phyloP scores from a whole-genome alignment of 345 rosid species.

The Laguncularia racemosa region DNA sequence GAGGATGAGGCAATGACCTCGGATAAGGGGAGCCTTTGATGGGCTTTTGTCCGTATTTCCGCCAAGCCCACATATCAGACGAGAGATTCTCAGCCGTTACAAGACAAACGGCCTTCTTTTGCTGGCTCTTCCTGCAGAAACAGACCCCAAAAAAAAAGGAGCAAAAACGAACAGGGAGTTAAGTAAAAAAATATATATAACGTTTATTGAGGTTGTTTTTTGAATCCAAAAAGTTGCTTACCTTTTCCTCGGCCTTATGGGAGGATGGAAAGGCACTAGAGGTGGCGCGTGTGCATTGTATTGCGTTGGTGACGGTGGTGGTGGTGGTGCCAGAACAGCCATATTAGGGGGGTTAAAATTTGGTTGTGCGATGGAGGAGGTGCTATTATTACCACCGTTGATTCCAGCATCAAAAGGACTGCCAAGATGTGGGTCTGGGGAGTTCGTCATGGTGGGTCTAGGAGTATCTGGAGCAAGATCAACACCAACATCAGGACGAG shows the following conservation, averaged over 20 bases:
- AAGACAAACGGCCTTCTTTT: constrained; percentile 59
- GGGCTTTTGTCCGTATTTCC: constrained; percentile 95
- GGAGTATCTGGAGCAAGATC: constrained; percentile 2
- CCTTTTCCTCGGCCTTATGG: too few relatives aligned
- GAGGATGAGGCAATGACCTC: constrained; percentile 29
- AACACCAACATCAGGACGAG: background rate
- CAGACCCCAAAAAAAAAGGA: background rate
- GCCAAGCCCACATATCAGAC: constrained; percentile 91
- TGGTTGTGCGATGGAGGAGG: too few relatives aligned
- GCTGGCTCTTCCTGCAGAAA: constrained; percentile 51
- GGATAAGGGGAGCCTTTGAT: constrained; percentile 94
- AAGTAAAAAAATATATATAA: background rate
- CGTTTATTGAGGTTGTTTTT: constrained; percentile 28
- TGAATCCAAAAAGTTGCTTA: too few relatives aligned
- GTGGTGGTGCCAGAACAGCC: too few relatives aligned
- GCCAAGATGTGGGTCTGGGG: background rate
- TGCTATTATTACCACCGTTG: too few relatives aligned
- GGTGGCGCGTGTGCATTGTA: too few relatives aligned
- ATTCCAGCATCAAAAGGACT: too few relatives aligned
- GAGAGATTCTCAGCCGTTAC: constrained; percentile 69
- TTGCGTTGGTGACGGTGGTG: too few relatives aligned
- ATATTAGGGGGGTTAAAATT: too few relatives aligned
- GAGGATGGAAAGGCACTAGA: too few relatives aligned
- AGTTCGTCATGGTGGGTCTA: background rate
- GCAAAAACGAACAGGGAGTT: background rate